Evolutionary conservation across 306 rosid genomes (phyloP), one percentile per base, ranked within the genome.

Genomic region (Vigna hirtella): DNA sequence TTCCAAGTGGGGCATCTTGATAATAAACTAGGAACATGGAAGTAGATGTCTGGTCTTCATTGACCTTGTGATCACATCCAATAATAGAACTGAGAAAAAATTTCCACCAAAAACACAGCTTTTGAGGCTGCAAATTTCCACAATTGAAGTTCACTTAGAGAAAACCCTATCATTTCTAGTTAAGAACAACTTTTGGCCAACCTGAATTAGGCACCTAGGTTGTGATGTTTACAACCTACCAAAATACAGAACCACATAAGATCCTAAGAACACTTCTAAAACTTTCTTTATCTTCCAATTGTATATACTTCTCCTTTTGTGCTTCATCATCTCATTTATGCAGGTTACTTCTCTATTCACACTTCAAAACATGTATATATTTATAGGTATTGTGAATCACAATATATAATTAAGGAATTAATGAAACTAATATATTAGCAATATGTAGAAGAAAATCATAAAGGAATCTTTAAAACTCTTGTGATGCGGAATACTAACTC

Each of bases 141-240:
- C 42, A 36, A 6, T 36, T 36, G 42, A 36, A 36, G 42, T 36
- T 40, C 18, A 79, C 48, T n/a, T 11, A 70, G 10, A 62, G 53
- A 52, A 30, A 65, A 66, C 36, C 13, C 1, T 40, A 45, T 43
- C 74, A 52, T 72, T 50, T 26, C 49, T 63, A 28, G 55, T 52
- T 64, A 52, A 52, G 20, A 73, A 80, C 52, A 24, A 73, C 22
- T 16, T 63, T 1, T 71, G 66, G 78, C 30, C 2, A 62, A 53
- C 70, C 79, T 18, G 73, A 72, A 79, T 72, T 72, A 79, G 83
- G 68, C 67, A 71, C 67, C 79, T 55, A 72, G 42, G 73, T 17
- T 63, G 53, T 79, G 82, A 80, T 80, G 79, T 64, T 56, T 55
- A 70, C 74, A 76, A 56, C 30, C 11, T 66, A 80, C 76, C 84